Evolutionary conservation across 176 grass and related monocot species (phyloP).

Genomic region (Guadua angustifolia): DNA sequence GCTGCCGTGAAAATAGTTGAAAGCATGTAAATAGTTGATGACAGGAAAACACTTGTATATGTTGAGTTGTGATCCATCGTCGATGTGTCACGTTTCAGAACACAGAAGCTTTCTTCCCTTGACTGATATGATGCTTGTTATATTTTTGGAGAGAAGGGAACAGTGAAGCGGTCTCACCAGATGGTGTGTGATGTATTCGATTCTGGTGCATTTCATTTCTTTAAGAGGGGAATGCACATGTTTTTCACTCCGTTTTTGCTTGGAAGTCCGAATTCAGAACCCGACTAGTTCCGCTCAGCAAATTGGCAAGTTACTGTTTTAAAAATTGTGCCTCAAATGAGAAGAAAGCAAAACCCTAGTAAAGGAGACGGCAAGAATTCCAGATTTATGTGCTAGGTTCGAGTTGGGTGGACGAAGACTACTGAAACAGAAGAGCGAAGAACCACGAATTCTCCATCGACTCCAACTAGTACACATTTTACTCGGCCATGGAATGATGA

Average conservation of each 20-base stretch:
- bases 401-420: not conserved
- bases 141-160: not conserved
- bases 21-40: constrained; percentile 14
- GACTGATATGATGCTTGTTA: not conserved
- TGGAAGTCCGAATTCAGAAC: not conserved
- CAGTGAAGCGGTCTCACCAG: not conserved
- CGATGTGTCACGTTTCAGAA: not conserved
- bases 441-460: no score
- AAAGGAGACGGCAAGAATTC: no score
- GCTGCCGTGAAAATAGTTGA: constrained; percentile 5
- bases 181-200: not conserved
- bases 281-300: not conserved
- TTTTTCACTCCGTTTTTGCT: not conserved
- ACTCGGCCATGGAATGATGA: no score
- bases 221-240: not conserved
- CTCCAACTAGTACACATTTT: no score
- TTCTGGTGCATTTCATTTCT: not conserved
- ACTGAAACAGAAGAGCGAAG: not conserved
- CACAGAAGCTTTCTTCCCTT: not conserved
- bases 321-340: no score
- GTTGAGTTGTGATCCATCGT: not conserved
- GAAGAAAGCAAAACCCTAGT: no score
- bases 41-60: not conserved
- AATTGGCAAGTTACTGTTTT: no score
- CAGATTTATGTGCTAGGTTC: not conserved